Conservation (phyloP, 2,329 filamentous ascomycete genomes). For the Geosmithia morbida region DNA sequence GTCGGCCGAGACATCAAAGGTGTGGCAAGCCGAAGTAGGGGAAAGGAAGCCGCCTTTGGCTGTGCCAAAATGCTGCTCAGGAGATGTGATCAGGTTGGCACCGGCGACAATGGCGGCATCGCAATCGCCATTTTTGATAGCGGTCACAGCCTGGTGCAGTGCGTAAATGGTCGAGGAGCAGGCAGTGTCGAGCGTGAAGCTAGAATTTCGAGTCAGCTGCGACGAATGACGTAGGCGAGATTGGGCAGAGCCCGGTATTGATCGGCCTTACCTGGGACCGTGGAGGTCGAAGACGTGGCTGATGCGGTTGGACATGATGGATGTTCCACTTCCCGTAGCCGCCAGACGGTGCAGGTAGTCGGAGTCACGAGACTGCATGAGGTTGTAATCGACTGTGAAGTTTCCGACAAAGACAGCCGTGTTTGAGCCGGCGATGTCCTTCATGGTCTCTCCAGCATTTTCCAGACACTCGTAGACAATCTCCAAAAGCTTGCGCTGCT, state of each 20-base stretch:
- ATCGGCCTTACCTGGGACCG: conserved; percentile 1
- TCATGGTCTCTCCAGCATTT: conserved; percentile 5
- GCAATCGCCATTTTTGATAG: conserved; percentile 15
- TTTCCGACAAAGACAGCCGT: conserved; percentile 1
- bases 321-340: not conserved
- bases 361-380: not conserved
- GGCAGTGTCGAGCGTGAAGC: conserved; percentile 29
- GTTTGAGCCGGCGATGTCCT: not conserved
- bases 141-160: conserved; percentile 22
- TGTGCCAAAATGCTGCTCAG: conserved; percentile 10
- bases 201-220: conserved; percentile 10
- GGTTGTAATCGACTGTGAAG: conserved; percentile 2
- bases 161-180: conserved; percentile 28
- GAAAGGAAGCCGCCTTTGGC: conserved; percentile 10
- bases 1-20: conserved; percentile 33
- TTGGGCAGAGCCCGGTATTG: not conserved
- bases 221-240: not conserved
- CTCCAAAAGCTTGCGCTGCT: conserved; percentile 9
- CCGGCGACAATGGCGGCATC: conserved; percentile 16
- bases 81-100: conserved; percentile 12
- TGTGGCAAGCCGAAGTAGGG: conserved; percentile 20
- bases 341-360: conserved; percentile 1
- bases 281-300: conserved; percentile 4
- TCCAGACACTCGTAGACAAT: conserved; percentile 8
- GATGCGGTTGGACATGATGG: conserved; percentile 5